Conservation (phyloP, 257 asterid species). For the Euphrasia confusa region DNA sequence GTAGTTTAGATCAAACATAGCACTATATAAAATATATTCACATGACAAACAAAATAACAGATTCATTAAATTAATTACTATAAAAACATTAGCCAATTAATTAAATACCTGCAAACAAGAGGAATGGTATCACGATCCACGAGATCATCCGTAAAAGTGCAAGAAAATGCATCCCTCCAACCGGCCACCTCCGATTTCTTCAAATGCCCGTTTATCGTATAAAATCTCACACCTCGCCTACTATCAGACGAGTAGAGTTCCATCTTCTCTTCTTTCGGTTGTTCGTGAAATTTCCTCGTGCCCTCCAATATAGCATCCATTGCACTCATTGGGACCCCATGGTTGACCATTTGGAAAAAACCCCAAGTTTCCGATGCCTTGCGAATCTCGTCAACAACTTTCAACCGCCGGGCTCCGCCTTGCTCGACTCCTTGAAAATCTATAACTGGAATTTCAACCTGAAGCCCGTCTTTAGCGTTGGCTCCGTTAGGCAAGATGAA, state of each 20-base stretch:
- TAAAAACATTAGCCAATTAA: neutral
- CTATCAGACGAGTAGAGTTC: conserved; percentile 48
- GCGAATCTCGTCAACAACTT: conserved; percentile 43
- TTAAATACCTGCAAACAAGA: conserved; percentile 46
- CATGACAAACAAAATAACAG: too few species aligned
- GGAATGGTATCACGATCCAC: conserved; percentile 47
- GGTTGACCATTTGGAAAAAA: conserved; percentile 65
- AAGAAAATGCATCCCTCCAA: conserved; percentile 70
- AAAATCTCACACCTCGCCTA: conserved; percentile 38
- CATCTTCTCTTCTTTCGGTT: conserved; percentile 48
- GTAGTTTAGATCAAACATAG: too few species aligned
- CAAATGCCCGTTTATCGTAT: conserved; percentile 41
- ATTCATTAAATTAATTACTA: too few species aligned
- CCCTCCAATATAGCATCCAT: conserved; percentile 40
- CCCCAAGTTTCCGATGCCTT: conserved; percentile 59
- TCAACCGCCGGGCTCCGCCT: conserved; percentile 21
- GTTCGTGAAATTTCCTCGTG: conserved; percentile 52
- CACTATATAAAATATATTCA: too few species aligned
- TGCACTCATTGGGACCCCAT: conserved; percentile 51
- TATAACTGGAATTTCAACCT: conserved; percentile 39
- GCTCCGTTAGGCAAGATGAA: conserved; percentile 30
- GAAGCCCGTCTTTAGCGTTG: neutral
- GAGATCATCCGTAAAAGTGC: conserved; percentile 38
- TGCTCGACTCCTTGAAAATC: conserved; percentile 41
- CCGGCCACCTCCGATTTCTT: conserved; percentile 38